Evolutionary conservation across 1,284 basidiomycete genomes (phyloP), one percentile per base, ranked within the genome.

Genomic region (Ceratorhiza oryzae-sativae): DNA sequence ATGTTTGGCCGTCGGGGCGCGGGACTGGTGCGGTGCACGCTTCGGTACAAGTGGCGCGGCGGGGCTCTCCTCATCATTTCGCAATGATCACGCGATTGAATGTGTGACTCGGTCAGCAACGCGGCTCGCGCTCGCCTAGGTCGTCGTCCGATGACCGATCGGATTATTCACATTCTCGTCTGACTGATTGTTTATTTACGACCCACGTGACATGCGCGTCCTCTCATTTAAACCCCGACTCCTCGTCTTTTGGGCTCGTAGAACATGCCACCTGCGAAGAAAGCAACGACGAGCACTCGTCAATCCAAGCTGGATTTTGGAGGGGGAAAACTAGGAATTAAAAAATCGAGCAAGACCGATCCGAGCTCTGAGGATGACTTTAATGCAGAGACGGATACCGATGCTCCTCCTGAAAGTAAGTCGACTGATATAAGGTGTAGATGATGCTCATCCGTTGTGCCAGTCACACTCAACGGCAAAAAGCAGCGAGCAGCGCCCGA

Each of bases 401-500:
- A 68, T 20, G 36, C 20, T 20, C 48, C 34, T 6, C 39, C 51
- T 56, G 49, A 56, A 45, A 23, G 63, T 56, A 56, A 55, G 34
- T 41, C 34, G 34, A n/a, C 10, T 20, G 30, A 45, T 10, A 27
- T 13, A n/a, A 15, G 25, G n/a, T 18, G 2, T 25, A 4, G 18
- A 23, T n/a, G 13, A 42, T 56, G 51, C 63, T 68, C 39, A 68
- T 34, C 45, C 20, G 23, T 8, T 5, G 32, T 25, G 25, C 23
- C 25, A 68, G 63, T 46, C 39, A 30, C 34, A 20, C 46, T 48
- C 8, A 48, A 27, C 30, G 51, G 63, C 75, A 75, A 77, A 76
- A 39, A 77, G 53, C 51, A 72, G 41, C 59, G 56, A 15, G 27
- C 27, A 10, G 73, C 77, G 59, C 85, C 86, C 39, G 89, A 90